phyloP scores from a whole-genome alignment of 371 early-diverging fungal genomes.

The Lichtheimia ramosa region DNA sequence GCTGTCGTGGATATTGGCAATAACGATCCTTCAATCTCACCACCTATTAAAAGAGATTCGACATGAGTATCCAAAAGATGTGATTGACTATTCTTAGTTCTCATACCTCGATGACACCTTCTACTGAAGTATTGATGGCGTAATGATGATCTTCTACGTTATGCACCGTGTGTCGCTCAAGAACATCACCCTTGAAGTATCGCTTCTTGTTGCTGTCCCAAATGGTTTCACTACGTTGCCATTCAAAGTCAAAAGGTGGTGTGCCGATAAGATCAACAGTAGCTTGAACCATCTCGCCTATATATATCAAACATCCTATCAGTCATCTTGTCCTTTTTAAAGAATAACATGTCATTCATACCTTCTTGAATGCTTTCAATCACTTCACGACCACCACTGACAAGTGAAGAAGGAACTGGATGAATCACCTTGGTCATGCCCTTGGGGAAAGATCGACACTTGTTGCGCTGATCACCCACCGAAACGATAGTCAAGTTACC shows the following conservation, averaged over 20 bases:
- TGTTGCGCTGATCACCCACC: constrained; percentile 52
- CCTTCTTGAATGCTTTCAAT: constrained; percentile 53
- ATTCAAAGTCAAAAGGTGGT: constrained; percentile 58
- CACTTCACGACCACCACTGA: constrained; percentile 50
- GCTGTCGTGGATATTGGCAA: constrained; percentile 42
- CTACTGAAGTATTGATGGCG: constrained; percentile 44
- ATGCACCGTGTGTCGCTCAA: constrained; percentile 48
- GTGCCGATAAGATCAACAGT: constrained; percentile 47
- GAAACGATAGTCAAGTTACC: constrained; percentile 55
- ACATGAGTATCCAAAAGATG: neutral
- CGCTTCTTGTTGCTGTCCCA: constrained; percentile 37
- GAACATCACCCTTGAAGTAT: constrained; percentile 42
- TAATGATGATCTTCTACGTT: constrained; percentile 40
- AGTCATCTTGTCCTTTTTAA: neutral
- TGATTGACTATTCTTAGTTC: neutral
- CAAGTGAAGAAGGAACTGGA: constrained; percentile 46
- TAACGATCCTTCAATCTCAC: constrained; percentile 43
- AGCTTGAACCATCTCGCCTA: constrained; percentile 53
- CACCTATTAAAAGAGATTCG: constrained; percentile 20
- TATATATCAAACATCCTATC: constrained; percentile 2
- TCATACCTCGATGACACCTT: constrained; percentile 52
- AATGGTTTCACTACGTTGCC: constrained; percentile 47
- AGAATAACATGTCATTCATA: constrained; percentile 3
- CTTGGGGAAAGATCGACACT: constrained; percentile 48
- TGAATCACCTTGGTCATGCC: constrained; percentile 41